Base-by-base conservation (phyloP, 2,329 filamentous ascomycete genomes). In the Penicillium fuscoglaucum region DNA sequence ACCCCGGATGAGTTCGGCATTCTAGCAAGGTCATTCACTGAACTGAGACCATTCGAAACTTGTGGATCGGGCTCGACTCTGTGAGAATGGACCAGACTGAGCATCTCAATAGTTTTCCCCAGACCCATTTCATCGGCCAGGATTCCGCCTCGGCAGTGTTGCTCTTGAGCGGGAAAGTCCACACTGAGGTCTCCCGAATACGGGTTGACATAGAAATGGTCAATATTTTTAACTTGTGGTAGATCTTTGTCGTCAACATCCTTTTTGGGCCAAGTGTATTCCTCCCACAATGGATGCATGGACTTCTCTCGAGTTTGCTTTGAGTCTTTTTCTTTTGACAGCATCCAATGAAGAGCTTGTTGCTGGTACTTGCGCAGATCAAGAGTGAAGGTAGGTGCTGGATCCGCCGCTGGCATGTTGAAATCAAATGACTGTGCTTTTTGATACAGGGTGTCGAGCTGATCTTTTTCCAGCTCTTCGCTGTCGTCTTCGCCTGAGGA, bases 401-500 rank as follows among this genome's bases (percentile, higher is more conserved):
- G 93, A 66, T 96, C 89, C 10, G 91, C 88, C 72, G 91, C 88
- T 2, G 93, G 93, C 0, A 93, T 97, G 70, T 87, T 86, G 70
- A 99, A 98, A 73, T 99, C 95, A 68, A 98, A 98, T 0, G 91
- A 93, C 70, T 99, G 95, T 0, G 95, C 95, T 71, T 99, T 99
- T 70, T 89, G 91, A 76, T 99, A 99, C 1, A 99, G 78, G 0
- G 90, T 87, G 72, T 99, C 95, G 4, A 99, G 87, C 72, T 99
- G 95, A 67, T 96, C 93, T 73, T 98, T 91, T 70, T 98, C 92
- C 0, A 99, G 83, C 75, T 98, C 93, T 67, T 93, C 84, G 2
- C 92, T 92, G 37, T 97, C 93, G 66, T 97, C 93, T 29, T 89
- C 90, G 6, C 85, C 83, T 0, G 81, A 80, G 1, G 79, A 81